Evolutionary conservation across 345 rosid genomes (phyloP).

Genomic region (Jatropha curcas): DNA sequence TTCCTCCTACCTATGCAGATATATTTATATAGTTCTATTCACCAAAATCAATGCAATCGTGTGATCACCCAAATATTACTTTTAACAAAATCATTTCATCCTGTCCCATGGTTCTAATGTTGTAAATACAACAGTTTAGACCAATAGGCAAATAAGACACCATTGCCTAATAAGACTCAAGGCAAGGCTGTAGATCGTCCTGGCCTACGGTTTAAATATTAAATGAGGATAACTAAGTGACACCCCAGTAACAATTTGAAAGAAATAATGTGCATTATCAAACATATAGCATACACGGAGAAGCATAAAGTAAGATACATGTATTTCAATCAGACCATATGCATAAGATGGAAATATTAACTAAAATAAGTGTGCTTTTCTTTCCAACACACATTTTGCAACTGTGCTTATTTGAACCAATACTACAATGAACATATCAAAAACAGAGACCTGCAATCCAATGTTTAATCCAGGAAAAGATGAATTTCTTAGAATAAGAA

Average conservation of each 20-base stretch:
- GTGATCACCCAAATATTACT: background rate
- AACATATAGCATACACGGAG: background rate
- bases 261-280: background rate
- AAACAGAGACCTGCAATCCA: constrained; percentile 12
- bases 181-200: background rate
- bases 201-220: background rate
- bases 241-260: background rate
- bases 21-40: background rate
- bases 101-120: background rate
- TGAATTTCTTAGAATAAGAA: constrained; percentile 3
- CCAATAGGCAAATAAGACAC: background rate
- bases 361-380: background rate
- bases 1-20: background rate
- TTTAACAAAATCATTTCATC: background rate
- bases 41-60: background rate
- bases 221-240: background rate
- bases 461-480: constrained; percentile 1
- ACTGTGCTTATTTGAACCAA: background rate
- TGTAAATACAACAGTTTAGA: background rate
- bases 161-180: background rate
- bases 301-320: background rate
- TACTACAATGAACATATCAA: background rate
- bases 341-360: background rate
- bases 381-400: constrained; percentile 1
- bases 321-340: background rate